phyloP scores from a whole-genome alignment of 345 rosid species.

The Bruguiera parviflora region DNA sequence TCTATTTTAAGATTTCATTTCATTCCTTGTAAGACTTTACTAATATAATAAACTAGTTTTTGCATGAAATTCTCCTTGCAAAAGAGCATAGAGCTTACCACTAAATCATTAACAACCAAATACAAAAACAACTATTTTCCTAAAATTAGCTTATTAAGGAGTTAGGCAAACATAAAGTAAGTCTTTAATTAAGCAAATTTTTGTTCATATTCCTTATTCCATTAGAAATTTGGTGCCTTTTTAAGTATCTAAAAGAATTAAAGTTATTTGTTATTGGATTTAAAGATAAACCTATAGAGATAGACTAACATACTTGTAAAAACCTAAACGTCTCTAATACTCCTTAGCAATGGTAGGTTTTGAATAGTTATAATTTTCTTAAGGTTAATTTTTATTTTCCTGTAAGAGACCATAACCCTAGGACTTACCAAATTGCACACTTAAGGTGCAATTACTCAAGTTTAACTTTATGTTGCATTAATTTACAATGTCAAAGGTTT shows the following conservation, averaged over 20 bases:
- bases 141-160: neutral
- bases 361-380: neutral
- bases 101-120: too few species aligned
- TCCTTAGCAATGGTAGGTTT: neutral
- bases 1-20: too few species aligned
- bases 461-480: neutral
- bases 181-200: neutral
- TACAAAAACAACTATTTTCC: neutral
- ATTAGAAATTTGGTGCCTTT: fast-evolving
- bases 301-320: neutral
- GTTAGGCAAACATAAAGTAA: neutral
- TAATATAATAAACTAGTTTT: neutral
- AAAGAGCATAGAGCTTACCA: neutral
- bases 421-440: neutral
- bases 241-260: neutral
- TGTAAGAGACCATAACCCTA: neutral
- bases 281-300: neutral
- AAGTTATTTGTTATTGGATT: neutral
- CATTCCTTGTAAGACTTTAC: neutral
- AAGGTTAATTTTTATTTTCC: neutral
- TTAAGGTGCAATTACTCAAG: neutral
- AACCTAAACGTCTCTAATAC: neutral
- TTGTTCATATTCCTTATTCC: neutral
- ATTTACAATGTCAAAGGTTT: neutral
- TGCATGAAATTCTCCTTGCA: neutral